Conservation (phyloP, 2,329 filamentous ascomycete species). For the Claviceps purpurea region DNA sequence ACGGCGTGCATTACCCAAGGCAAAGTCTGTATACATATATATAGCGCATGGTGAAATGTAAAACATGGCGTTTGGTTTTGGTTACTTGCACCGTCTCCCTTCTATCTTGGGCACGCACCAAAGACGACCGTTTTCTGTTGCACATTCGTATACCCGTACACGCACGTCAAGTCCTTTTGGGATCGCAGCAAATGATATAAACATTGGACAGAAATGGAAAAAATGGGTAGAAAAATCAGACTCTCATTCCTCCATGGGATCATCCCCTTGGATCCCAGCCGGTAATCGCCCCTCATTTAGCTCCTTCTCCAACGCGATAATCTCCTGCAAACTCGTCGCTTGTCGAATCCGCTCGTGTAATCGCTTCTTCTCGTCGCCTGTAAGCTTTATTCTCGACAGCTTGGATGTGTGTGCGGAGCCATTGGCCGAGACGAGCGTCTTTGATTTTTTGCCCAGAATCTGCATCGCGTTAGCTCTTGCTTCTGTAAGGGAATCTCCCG, state of each 20-base stretch:
- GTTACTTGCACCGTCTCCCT: no score
- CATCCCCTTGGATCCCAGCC: conserved; percentile 42
- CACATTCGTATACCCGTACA: no score
- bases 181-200: not conserved
- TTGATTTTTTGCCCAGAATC: conserved; percentile 78
- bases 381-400: conserved; percentile 69
- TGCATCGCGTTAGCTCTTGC: conserved; percentile 15
- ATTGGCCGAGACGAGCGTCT: conserved; percentile 44
- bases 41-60: no score
- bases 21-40: no score
- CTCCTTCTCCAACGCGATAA: conserved; percentile 81
- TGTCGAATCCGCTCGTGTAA: conserved; percentile 79
- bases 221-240: not conserved
- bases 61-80: no score
- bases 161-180: no score
- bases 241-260: conserved; percentile 44
- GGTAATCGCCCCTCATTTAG: conserved; percentile 81
- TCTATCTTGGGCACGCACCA: no score
- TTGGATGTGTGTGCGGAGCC: conserved; percentile 38
- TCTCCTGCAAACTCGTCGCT: conserved; percentile 81
- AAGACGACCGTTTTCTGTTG: no score
- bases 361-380: conserved; percentile 73
- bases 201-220: not conserved
- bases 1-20: no score
- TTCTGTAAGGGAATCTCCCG: no score